A percentile compares a stretch with the other conserved stretches of the same genome.
Conservation (phyloP, 2,329 filamentous ascomycete species). For the Talaromyces amestolkiae region DNA sequence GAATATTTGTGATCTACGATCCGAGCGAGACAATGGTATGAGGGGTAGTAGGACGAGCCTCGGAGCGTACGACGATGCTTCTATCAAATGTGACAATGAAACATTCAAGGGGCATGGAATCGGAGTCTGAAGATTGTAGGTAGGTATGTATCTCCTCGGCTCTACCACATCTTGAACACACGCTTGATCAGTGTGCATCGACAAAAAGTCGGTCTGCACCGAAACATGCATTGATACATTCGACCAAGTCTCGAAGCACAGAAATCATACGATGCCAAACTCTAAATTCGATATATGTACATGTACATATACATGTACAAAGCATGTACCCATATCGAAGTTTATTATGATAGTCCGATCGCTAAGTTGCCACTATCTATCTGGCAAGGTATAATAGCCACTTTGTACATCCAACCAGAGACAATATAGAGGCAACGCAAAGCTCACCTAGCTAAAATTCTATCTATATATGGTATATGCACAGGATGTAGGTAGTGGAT, state of each 20-base stretch:
- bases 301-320: background rate
- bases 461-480: background rate
- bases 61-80: background rate
- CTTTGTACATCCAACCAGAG: background rate
- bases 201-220: conserved; percentile 4
- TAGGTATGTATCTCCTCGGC: background rate
- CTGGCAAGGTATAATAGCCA: background rate
- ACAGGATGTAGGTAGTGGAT: background rate
- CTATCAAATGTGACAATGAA: background rate
- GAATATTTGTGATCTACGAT: background rate
- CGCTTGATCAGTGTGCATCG: too few relatives aligned
- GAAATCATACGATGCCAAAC: background rate
- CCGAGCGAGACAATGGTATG: background rate
- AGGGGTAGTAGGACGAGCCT: background rate
- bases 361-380: background rate
- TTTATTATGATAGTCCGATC: background rate
- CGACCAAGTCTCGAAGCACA: background rate
- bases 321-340: background rate
- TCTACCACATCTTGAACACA: background rate
- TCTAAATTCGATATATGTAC: background rate
- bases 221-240: background rate
- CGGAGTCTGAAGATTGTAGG: background rate
- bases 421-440: background rate
- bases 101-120: background rate
- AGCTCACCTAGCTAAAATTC: background rate